These are phyloP conservation scores for Colletotrichum incanum DNA, from an alignment of 2,329 filamentous ascomycete genomes.

Conservation along the genomic window DNA sequence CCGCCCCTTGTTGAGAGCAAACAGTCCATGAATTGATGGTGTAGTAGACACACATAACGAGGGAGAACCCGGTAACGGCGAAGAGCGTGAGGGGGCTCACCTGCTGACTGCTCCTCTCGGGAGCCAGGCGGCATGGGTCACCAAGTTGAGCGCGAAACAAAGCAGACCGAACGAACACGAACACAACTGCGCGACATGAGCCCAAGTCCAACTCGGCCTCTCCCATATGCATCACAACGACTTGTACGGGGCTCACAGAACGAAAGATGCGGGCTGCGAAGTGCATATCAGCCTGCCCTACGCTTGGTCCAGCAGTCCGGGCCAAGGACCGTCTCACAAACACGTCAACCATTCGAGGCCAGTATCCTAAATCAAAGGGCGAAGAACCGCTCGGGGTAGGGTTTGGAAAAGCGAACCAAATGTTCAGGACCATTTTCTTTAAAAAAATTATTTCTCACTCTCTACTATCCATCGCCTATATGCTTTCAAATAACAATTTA, in stretches of 20 bases:
- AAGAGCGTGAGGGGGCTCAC: too few species aligned
- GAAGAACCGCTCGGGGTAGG: too few species aligned
- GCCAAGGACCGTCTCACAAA: not conserved
- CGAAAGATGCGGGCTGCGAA: too few species aligned
- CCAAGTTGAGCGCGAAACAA: not conserved
- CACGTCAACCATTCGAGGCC: not conserved
- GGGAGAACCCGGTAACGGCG: too few species aligned
- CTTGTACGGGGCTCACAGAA: too few species aligned
- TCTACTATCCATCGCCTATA: not conserved
- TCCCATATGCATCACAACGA: too few species aligned
- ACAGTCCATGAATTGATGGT: too few species aligned
- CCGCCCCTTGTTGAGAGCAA: too few species aligned
- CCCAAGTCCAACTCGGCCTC: not conserved
- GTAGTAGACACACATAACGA: too few species aligned
- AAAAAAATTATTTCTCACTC: not conserved
- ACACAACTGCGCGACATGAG: not conserved
- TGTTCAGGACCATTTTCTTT: not conserved
- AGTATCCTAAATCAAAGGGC: not conserved
- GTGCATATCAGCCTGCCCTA: not conserved
- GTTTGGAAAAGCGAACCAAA: not conserved
- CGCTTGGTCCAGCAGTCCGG: not conserved
- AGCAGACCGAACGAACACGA: not conserved
- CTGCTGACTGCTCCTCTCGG: too few species aligned
- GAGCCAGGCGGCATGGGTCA: not conserved
- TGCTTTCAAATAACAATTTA: constrained; percentile 5